Conservation (phyloP, 495 filamentous ascomycete species). For the Neurospora sublineolata region DNA sequence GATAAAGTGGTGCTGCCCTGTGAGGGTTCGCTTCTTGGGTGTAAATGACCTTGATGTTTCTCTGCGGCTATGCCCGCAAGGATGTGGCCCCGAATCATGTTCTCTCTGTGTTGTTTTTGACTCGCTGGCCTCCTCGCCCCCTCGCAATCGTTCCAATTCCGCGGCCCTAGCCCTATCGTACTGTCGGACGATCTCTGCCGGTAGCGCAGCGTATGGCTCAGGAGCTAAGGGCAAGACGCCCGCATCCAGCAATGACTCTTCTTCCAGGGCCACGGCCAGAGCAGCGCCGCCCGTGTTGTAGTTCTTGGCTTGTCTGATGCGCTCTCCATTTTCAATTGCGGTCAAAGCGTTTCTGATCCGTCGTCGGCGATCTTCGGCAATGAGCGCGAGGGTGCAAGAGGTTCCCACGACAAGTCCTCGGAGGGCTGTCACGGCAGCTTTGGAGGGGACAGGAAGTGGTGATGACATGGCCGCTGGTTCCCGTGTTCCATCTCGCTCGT, state of each 20-base stretch:
- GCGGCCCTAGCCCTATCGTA: not conserved
- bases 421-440: conserved; percentile 41
- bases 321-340: conserved; percentile 36
- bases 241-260: conserved; percentile 13
- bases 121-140: not conserved
- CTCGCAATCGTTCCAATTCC: not conserved
- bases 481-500: conserved; percentile 15
- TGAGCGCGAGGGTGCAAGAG: conserved; percentile 39
- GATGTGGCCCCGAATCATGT: not conserved
- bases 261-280: conserved; percentile 41
- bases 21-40: not conserved
- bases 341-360: conserved; percentile 34
- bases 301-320: conserved; percentile 27
- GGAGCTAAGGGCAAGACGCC: conserved; percentile 10
- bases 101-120: not conserved
- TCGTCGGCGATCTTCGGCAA: conserved; percentile 43
- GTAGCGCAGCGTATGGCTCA: conserved; percentile 5
- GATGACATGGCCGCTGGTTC: conserved; percentile 24
- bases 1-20: not conserved
- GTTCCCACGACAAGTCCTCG: conserved; percentile 41
- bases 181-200: not conserved
- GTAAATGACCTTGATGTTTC: not conserved
- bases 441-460: conserved; percentile 40
- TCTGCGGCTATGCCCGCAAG: not conserved
- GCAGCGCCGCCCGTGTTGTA: conserved; percentile 26